phyloP scores from a whole-genome alignment of 2,329 filamentous ascomycete genomes.

The Macroventuria anomochaeta region DNA sequence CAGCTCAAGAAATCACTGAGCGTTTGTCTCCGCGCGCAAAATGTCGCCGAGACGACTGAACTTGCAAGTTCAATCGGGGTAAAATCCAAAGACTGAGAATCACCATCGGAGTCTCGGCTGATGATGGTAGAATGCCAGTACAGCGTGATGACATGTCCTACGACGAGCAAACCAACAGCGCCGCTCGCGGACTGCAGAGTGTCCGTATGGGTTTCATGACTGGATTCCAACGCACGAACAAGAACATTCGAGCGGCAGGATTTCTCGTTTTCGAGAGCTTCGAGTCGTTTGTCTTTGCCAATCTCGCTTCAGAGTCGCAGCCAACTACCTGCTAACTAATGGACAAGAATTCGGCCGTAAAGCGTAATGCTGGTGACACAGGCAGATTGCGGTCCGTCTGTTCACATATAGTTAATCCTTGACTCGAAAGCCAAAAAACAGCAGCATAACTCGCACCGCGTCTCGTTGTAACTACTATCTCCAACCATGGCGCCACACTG shows the following conservation, averaged over 20 bases:
- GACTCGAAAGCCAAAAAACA: neutral
- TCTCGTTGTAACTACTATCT: neutral
- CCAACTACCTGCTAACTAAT: neutral
- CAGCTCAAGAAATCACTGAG: neutral
- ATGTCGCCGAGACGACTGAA: neutral
- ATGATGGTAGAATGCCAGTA: no score
- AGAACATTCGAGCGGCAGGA: no score
- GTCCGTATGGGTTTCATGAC: no score
- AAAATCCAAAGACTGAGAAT: neutral
- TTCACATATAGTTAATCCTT: neutral
- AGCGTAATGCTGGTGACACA: neutral
- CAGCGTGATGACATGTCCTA: no score
- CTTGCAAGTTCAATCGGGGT: no score
- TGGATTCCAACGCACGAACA: no score
- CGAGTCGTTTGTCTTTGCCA: no score
- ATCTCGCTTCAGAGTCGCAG: no score
- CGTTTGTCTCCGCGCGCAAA: neutral
- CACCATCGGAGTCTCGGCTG: neutral
- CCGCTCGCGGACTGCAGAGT: no score
- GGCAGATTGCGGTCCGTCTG: neutral
- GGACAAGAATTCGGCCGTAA: neutral
- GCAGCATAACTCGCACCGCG: neutral
- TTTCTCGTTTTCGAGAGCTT: no score
- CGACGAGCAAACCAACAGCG: no score
- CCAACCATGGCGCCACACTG: neutral